Percentiles rank a stretch among this genome's conserved stretches.
Evolutionary conservation across 345 rosid species (phyloP).

Genomic region (Adansonia digitata): DNA sequence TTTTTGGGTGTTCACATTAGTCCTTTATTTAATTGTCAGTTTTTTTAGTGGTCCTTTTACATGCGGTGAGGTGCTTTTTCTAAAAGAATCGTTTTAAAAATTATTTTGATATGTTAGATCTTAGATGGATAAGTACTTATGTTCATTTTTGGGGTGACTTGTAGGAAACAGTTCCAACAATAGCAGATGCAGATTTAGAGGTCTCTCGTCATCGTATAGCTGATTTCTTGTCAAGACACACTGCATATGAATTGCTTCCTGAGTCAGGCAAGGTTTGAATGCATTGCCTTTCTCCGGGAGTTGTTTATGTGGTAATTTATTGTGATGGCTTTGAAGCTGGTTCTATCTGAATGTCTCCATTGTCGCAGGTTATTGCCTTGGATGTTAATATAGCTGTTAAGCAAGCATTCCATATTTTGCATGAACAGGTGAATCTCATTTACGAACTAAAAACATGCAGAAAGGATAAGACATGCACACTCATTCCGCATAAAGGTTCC

Average conservation of each 20-base stretch:
- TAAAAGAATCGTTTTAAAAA: not conserved
- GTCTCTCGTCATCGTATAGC: conserved; percentile 66
- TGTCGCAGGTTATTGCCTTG: conserved; percentile 75
- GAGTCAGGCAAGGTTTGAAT: conserved; percentile 97
- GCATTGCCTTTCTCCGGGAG: conserved; percentile 27
- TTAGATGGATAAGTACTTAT: not conserved
- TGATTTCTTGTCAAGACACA: conserved; percentile 63
- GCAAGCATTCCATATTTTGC: conserved; percentile 93
- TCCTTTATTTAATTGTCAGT: not conserved
- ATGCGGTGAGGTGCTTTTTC: not conserved
- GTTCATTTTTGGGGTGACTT: not conserved
- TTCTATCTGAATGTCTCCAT: conserved; percentile 12
- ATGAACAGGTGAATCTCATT: conserved; percentile 85
- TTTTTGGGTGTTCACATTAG: too few relatives aligned
- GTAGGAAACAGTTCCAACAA: conserved; percentile 31
- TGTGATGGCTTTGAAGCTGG: not conserved
- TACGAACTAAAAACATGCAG: not conserved
- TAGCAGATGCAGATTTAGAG: conserved; percentile 63
- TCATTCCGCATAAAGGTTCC: not conserved
- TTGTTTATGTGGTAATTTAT: conserved; percentile 14
- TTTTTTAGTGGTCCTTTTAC: not conserved
- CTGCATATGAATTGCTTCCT: conserved; percentile 91
- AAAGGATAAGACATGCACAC: not conserved
- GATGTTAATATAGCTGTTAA: conserved; percentile 90
- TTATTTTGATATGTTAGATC: not conserved